These are phyloP conservation scores for Chamaecrista fasciculata DNA, from an alignment of 306 rosid genomes.

Conservation along the genomic window DNA sequence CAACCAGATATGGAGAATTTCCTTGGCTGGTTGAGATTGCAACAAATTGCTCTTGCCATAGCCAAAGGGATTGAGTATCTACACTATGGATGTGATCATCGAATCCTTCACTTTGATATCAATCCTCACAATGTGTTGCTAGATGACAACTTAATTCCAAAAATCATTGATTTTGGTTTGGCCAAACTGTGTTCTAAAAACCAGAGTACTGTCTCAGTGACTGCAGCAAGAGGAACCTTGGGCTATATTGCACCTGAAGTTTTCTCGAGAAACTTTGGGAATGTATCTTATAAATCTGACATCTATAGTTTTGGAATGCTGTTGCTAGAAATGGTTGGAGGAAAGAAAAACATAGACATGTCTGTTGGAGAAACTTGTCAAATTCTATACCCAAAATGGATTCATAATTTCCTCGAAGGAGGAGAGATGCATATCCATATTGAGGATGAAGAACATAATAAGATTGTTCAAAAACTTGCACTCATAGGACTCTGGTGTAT, in stretches of 20 bases:
- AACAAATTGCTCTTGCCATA: slow-evolving; percentile 22
- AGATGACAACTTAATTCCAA: not conserved
- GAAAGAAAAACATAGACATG: not conserved
- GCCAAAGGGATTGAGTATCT: slow-evolving; percentile 33
- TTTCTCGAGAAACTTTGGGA: slow-evolving; percentile 17
- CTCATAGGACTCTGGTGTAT: slow-evolving; percentile 5
- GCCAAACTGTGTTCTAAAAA: slow-evolving; percentile 20
- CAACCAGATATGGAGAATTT: slow-evolving; percentile 9
- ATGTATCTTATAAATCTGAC: slow-evolving; percentile 6
- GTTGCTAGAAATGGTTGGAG: slow-evolving; percentile 23
- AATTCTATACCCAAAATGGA: slow-evolving; percentile 10
- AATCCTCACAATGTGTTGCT: slow-evolving; percentile 18
- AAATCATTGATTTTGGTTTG: slow-evolving; percentile 18
- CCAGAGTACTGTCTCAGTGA: slow-evolving; percentile 14
- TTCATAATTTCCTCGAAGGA: slow-evolving; percentile 3
- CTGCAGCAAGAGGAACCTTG: slow-evolving; percentile 2
- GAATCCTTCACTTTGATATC: slow-evolving; percentile 26
- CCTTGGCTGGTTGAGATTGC: slow-evolving; percentile 18
- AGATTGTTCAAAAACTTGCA: not conserved
- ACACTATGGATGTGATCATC: slow-evolving; percentile 28
- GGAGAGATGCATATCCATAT: not conserved
- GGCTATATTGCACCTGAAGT: slow-evolving; percentile 24
- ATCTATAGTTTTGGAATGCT: slow-evolving; percentile 20
- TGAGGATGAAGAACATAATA: not conserved
- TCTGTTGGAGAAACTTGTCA: not conserved